These are phyloP conservation scores for Excoecaria cochinchinensis DNA, from an alignment of 345 rosid genomes.

Conservation along the genomic window DNA sequence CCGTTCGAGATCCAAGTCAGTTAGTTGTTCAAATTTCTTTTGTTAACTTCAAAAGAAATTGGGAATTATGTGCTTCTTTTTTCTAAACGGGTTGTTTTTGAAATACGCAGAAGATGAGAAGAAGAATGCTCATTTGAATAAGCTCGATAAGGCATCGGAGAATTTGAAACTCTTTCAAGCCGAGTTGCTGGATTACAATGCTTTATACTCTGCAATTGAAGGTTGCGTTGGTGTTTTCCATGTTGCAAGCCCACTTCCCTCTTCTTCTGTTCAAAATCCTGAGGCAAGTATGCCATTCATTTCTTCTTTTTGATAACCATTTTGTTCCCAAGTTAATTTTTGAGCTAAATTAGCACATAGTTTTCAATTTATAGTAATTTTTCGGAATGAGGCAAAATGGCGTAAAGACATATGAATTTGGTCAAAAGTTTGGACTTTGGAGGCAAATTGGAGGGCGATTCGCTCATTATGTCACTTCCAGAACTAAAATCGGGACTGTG, in stretches of 20 bases:
- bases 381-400: too few species aligned
- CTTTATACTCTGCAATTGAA: conserved; percentile 42
- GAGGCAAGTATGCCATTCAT: conserved; percentile 10
- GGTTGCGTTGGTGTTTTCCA: conserved; percentile 72
- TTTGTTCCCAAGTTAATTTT: too few species aligned
- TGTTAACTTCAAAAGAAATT: background rate
- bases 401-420: too few species aligned
- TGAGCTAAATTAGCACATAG: too few species aligned
- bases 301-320: too few species aligned
- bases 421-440: too few species aligned
- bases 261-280: conserved; percentile 38
- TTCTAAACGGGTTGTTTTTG: background rate
- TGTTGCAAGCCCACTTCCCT: conserved; percentile 66
- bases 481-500: too few species aligned
- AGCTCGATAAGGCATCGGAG: conserved; percentile 50
- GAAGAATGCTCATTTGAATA: conserved; percentile 52
- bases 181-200: conserved; percentile 49
- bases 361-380: too few species aligned
- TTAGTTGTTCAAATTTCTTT: background rate
- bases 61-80: background rate
- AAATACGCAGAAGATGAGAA: conserved; percentile 41
- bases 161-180: conserved; percentile 67
- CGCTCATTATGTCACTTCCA: too few species aligned
- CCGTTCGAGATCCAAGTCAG: conserved; percentile 54
- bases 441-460: too few species aligned